Evolutionary conservation across 2,329 filamentous ascomycete genomes (phyloP), one percentile per base, ranked within the genome.

Genomic region (Sclerotinia trifoliorum): DNA sequence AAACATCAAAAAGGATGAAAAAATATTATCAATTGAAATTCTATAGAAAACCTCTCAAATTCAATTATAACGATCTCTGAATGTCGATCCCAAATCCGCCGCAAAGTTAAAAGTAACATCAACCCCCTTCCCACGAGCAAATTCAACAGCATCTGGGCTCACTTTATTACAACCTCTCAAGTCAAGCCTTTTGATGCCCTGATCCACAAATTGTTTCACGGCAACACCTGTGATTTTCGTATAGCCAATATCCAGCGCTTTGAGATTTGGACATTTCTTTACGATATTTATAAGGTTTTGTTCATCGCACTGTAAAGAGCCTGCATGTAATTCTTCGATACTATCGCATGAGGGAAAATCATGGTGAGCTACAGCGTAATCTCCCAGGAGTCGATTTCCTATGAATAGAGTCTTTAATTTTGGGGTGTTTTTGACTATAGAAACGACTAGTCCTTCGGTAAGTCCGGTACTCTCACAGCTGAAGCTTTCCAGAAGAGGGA

Each of bases 171-270:
- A 79, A 32, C 73, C 68, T 42, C 73, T 71, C 1, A 78, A 55
- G 26, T 69, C 72, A 2, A 79, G 67, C 29, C 58, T 72, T 24
- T 72, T 70, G 13, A 79, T 58, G 10, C 76, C 76, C 39, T 44
- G 72, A 10, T 72, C 62, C 17, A 79, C 74, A 29, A 79, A 72
- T 6, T 71, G 54, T 66, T 75, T 78, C n/a, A 79, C 71, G 24
- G 76, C 74, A 26, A 78, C 74, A 8, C 78, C 78, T 1, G 78
- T 78, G 56, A 78, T 70, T 26, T 72, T 70, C 0, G 77, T 77
- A 5, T 39, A 15, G 3, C 71, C 70, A 0, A 78, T 60, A 68
- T 75, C 70, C 13, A 79, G 65, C 42, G 49, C 73, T 35, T 70
- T 69, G 5, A 79, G 60, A 35, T 72, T 75, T 11, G 74, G 74